phyloP scores from a whole-genome alignment of 495 filamentous ascomycete species.

The Daldinia vernicosa region DNA sequence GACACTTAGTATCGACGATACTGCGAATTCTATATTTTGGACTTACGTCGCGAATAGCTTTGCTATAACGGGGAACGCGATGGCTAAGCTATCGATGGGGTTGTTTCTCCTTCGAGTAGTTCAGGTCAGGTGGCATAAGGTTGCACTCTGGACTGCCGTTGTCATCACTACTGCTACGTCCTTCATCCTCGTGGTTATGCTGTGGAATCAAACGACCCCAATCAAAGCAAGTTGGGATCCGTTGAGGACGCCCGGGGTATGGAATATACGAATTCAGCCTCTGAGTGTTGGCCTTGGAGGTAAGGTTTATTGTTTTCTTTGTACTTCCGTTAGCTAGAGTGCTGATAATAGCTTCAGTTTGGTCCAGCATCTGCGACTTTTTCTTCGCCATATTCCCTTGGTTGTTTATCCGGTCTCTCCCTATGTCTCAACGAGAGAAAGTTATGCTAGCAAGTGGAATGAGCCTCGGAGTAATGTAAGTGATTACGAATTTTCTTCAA shows the following conservation, averaged over 20 bases:
- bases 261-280: conserved; percentile 52
- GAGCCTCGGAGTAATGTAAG: conserved; percentile 56
- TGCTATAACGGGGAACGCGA: conserved; percentile 51
- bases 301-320: conserved; percentile 8
- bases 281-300: conserved; percentile 52
- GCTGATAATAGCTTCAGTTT: conserved; percentile 40
- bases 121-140: conserved; percentile 48
- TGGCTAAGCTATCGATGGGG: conserved; percentile 55
- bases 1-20: conserved; percentile 44
- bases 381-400: conserved; percentile 57
- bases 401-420: conserved; percentile 53
- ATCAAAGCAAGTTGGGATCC: conserved; percentile 50
- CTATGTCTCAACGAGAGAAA: conserved; percentile 55
- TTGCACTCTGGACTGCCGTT: conserved; percentile 49
- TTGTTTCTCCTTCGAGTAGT: conserved; percentile 54
- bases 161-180: conserved; percentile 46
- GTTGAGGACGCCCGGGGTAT: conserved; percentile 48
- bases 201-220: conserved; percentile 53
- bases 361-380: conserved; percentile 55
- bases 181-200: conserved; percentile 45
- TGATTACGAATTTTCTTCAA: not conserved
- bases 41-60: conserved; percentile 53
- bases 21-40: conserved; percentile 52
- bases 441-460: conserved; percentile 53
- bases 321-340: not conserved